Percentiles rank a stretch among this genome's conserved stretches.
phyloP scores from a whole-genome alignment of 768 basidiomycete species.

The Kwoniella bestiolae region DNA sequence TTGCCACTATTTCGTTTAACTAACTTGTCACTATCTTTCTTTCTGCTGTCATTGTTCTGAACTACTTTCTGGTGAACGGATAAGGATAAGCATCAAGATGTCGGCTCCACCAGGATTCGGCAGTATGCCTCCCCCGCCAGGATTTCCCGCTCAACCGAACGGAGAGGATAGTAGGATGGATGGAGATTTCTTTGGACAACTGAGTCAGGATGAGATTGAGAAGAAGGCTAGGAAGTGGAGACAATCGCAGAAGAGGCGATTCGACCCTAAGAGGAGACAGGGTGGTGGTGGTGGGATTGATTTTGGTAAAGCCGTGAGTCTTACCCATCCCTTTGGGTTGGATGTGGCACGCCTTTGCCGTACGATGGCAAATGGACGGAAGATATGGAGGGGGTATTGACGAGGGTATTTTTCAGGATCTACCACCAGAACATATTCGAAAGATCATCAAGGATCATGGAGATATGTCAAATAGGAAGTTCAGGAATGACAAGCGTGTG shows the following conservation, averaged over 20 bases:
- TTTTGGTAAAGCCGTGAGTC: slow-evolving; percentile 57
- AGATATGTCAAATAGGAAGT: slow-evolving; percentile 99
- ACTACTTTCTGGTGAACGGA: neutral
- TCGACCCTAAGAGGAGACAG: slow-evolving; percentile 57
- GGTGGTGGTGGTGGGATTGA: slow-evolving; percentile 57
- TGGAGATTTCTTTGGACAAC: slow-evolving; percentile 55
- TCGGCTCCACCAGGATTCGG: slow-evolving; percentile 48
- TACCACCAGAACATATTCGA: slow-evolving; percentile 95
- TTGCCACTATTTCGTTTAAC: neutral
- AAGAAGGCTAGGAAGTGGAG: slow-evolving; percentile 96
- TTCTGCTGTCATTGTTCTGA: neutral
- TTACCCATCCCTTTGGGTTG: neutral
- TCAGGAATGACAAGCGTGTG: slow-evolving; percentile 98
- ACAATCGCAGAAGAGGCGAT: slow-evolving; percentile 81
- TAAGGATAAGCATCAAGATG: slow-evolving; percentile 14
- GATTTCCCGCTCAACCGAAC: slow-evolving; percentile 28
- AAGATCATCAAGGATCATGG: slow-evolving; percentile 99
- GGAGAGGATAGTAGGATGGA: slow-evolving; percentile 44
- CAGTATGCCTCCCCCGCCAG: slow-evolving; percentile 26
- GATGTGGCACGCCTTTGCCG: neutral
- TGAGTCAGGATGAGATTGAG: slow-evolving; percentile 73
- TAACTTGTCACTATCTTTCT: neutral
- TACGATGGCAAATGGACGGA: neutral
- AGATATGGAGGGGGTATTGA: slow-evolving; percentile 20
- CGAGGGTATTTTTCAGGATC: slow-evolving; percentile 65